These are phyloP conservation scores for Gymnopilus junonius DNA, from an alignment of 768 basidiomycete genomes.

Conservation along the genomic window DNA sequence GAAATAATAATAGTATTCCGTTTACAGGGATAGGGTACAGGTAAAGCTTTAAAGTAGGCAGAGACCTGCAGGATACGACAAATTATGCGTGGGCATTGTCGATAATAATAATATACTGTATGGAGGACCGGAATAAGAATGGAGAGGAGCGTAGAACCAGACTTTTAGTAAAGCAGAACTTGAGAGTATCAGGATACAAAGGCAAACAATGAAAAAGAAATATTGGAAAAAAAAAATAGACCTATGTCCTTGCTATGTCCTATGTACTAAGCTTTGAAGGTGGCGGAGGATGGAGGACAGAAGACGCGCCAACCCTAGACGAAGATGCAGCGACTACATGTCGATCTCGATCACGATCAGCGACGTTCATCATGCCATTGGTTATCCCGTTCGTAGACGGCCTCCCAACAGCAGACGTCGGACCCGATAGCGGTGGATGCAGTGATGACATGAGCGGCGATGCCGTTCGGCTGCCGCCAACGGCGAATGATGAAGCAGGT, in stretches of 20 bases:
- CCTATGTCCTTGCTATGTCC: constrained; percentile 24
- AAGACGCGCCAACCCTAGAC: constrained; percentile 28
- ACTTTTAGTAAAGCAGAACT: neutral
- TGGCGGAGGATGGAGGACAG: constrained; percentile 29
- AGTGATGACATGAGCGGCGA: constrained; percentile 35
- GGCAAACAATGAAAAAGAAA: neutral
- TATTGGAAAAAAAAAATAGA: neutral
- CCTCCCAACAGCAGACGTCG: neutral
- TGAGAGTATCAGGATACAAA: neutral
- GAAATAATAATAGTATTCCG: neutral
- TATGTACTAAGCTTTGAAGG: constrained; percentile 47
- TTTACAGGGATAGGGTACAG: neutral
- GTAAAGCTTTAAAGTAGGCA: neutral
- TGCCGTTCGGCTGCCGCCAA: constrained; percentile 35
- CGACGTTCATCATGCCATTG: constrained; percentile 5
- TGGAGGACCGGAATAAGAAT: neutral
- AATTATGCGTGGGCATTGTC: neutral
- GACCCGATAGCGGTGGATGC: constrained; percentile 13
- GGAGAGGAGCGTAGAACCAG: neutral
- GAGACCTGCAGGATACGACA: neutral
- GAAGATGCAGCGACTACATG: constrained; percentile 27
- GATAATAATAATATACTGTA: neutral
- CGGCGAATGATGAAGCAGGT: constrained; percentile 13
- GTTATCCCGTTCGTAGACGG: constrained; percentile 10
- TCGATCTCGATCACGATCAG: constrained; percentile 35